phyloP scores from a whole-genome alignment of 2,329 filamentous ascomycete species.

The Fusarium sp. region DNA sequence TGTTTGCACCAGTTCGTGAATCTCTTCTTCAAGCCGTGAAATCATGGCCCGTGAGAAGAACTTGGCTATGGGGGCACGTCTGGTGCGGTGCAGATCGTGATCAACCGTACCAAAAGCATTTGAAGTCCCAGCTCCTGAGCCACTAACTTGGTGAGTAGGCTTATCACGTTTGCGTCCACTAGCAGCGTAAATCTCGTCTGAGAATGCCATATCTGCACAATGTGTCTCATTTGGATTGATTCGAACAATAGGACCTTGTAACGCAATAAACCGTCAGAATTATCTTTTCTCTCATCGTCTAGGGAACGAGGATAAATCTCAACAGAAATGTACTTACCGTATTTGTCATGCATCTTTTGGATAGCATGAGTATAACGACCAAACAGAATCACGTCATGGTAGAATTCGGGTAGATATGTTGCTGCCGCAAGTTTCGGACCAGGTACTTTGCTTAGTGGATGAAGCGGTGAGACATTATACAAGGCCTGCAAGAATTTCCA shows the following conservation, averaged over 20 bases:
- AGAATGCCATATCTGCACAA: conserved; percentile 26
- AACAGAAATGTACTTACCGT: background rate
- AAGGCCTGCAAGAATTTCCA: conserved; percentile 5
- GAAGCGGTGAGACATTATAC: conserved; percentile 26
- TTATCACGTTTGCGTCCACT: conserved; percentile 29
- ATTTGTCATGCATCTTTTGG: conserved; percentile 25
- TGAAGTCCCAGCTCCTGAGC: conserved; percentile 10
- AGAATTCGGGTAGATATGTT: conserved; percentile 27
- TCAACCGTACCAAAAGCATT: conserved; percentile 18
- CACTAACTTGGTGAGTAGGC: conserved; percentile 17
- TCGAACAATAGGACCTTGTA: conserved; percentile 18
- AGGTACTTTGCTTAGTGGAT: conserved; percentile 20
- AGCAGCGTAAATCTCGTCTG: conserved; percentile 22
- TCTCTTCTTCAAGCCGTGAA: conserved; percentile 1
- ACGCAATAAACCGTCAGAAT: too few species aligned
- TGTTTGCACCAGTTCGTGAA: conserved; percentile 12
- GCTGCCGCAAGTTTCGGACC: conserved; percentile 23
- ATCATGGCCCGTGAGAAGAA: conserved; percentile 33
- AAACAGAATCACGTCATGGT: conserved; percentile 25
- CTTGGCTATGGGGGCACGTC: conserved; percentile 15
- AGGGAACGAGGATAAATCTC: too few species aligned
- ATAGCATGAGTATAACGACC: conserved; percentile 28
- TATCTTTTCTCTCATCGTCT: too few species aligned
- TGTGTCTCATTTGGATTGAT: conserved; percentile 23
- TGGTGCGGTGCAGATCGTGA: conserved; percentile 15